Evolutionary conservation across 805 yeast species (phyloP).

Genomic region (Candida easanensis): DNA sequence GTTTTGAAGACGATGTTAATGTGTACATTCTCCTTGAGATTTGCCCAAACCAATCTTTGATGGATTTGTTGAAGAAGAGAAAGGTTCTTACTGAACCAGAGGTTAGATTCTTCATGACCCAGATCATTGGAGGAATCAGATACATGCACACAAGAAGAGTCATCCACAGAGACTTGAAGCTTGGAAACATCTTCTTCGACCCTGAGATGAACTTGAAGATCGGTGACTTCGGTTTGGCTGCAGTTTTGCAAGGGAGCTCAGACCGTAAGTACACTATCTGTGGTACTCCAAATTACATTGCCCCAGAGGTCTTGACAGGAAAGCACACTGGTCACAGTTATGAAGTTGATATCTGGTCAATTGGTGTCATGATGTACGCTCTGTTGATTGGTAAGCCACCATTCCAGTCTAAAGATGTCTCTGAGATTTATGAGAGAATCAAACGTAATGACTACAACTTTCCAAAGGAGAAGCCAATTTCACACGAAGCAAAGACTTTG

Average conservation of each 20-base stretch:
- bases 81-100: conserved; percentile 88
- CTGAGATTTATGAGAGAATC: conserved; percentile 88
- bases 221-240: conserved; percentile 98
- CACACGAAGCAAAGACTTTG: conserved; percentile 69
- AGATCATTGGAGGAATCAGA: conserved; percentile 89
- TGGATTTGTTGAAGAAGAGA: conserved; percentile 87
- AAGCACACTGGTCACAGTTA: conserved; percentile 86
- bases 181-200: conserved; percentile 94
- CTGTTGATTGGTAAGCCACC: conserved; percentile 94
- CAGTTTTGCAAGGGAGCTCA: conserved; percentile 68
- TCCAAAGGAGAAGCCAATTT: conserved; percentile 65
- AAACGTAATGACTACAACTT: conserved; percentile 76
- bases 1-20: conserved; percentile 94
- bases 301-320: conserved; percentile 94
- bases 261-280: conserved; percentile 91
- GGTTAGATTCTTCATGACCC: conserved; percentile 85
- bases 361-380: conserved; percentile 95
- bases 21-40: conserved; percentile 92
- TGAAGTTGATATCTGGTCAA: conserved; percentile 97
- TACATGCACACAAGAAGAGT: conserved; percentile 91
- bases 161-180: conserved; percentile 91
- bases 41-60: conserved; percentile 90
- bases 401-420: conserved; percentile 93
- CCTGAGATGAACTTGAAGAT: conserved; percentile 90
- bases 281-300: conserved; percentile 98